Conservation (phyloP, 2,329 filamentous ascomycete genomes). For the Colletotrichum sublineola region DNA sequence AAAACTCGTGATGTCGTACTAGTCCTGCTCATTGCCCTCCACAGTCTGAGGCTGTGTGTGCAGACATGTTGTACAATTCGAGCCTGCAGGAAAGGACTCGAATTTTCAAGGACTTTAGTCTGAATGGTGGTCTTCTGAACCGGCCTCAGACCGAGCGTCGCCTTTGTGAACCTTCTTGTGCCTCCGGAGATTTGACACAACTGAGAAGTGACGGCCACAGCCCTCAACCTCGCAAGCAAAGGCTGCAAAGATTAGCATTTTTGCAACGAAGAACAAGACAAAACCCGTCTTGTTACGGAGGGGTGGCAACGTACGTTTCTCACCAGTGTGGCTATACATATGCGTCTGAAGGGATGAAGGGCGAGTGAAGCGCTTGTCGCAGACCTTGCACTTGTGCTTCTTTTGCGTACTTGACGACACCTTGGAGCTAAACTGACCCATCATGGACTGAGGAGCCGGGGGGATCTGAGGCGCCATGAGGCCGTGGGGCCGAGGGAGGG, state of each 20-base stretch:
- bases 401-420: conserved; percentile 96
- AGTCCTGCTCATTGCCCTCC: conserved; percentile 15
- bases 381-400: conserved; percentile 99
- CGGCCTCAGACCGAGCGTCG: conserved; percentile 73
- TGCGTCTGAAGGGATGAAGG: conserved; percentile 96
- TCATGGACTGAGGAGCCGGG: conserved; percentile 95
- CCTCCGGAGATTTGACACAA: conserved; percentile 93
- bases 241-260: conserved; percentile 65
- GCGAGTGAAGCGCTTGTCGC: conserved; percentile 96
- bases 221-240: conserved; percentile 95
- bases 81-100: background rate
- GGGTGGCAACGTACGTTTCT: conserved; percentile 84
- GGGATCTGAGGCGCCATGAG: conserved; percentile 73
- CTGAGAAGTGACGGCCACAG: conserved; percentile 95
- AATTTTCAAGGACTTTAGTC: conserved; percentile 55
- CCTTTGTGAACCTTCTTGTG: conserved; percentile 97
- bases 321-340: conserved; percentile 98
- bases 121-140: conserved; percentile 74
- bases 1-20: conserved; percentile 42
- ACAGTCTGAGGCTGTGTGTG: background rate
- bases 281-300: background rate
- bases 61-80: conserved; percentile 1
- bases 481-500: conserved; percentile 83
- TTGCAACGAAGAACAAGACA: background rate
- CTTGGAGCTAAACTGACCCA: conserved; percentile 98